Conservation (phyloP, 2,329 filamentous ascomycete species). For the Daldinia eschscholtzii region DNA sequence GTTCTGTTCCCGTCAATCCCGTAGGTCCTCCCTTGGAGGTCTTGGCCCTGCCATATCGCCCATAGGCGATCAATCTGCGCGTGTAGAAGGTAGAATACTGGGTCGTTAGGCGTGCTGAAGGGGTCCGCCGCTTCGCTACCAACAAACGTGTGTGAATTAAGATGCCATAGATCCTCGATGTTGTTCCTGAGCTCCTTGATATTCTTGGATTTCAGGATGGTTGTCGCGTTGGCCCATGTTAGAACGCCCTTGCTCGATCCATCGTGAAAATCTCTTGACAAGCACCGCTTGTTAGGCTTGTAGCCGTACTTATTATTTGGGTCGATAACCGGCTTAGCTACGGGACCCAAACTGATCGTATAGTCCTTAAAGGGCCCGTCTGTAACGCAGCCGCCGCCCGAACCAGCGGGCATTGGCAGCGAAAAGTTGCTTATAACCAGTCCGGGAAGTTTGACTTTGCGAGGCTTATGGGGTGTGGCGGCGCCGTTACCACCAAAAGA, state of each 20-base stretch:
- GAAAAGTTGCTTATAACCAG: conserved; percentile 31
- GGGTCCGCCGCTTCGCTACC: conserved; percentile 41
- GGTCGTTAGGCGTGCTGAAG: conserved; percentile 45
- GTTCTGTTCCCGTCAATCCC: conserved; percentile 44
- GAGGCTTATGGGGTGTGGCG: conserved; percentile 7
- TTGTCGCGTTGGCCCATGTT: conserved; percentile 43
- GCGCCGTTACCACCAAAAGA: conserved; percentile 45
- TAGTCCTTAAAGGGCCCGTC: conserved; percentile 39
- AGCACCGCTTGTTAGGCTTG: conserved; percentile 37
- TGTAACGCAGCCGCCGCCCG: conserved; percentile 42
- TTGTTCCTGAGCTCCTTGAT: conserved; percentile 30
- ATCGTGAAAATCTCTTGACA: conserved; percentile 35
- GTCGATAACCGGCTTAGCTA: conserved; percentile 38
- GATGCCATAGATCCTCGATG: conserved; percentile 41
- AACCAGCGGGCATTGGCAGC: conserved; percentile 30
- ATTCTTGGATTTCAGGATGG: conserved; percentile 32
- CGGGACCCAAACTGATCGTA: conserved; percentile 39
- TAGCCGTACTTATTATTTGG: conserved; percentile 39
- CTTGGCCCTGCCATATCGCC: conserved; percentile 46
- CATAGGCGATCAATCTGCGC: conserved; percentile 45
- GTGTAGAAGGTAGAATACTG: conserved; percentile 43
- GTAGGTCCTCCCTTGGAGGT: conserved; percentile 34
- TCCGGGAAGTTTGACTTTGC: conserved; percentile 31
- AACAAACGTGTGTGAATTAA: conserved; percentile 40
- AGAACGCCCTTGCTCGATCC: conserved; percentile 20